A percentile compares a stretch with the other conserved stretches of the same genome.
Conservation (phyloP, 208 protist genomes). For the Crithidia thermophila region DNA sequence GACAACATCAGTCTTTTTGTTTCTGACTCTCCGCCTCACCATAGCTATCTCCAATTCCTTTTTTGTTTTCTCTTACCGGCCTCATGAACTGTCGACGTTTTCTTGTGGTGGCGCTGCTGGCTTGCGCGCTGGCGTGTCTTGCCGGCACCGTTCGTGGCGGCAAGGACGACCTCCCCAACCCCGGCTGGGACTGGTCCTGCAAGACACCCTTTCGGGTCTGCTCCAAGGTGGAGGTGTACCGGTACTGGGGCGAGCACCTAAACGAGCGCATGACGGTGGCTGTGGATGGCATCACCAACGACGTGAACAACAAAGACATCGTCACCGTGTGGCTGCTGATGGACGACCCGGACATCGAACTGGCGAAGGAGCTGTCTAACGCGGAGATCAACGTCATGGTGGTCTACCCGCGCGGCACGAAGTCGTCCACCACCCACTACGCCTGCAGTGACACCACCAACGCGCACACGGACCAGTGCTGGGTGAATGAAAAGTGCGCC, state of each 20-base stretch:
- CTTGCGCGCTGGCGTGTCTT: background rate
- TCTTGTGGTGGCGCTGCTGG: background rate
- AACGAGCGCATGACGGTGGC: constrained; percentile 31
- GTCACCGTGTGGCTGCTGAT: constrained; percentile 57
- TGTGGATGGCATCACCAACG: constrained; percentile 26
- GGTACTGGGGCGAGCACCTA: constrained; percentile 35
- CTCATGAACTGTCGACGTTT: no score
- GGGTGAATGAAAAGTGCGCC: constrained; percentile 41
- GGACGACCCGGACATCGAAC: constrained; percentile 29
- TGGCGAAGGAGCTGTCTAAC: constrained; percentile 28
- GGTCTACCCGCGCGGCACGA: constrained; percentile 50
- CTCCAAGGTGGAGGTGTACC: constrained; percentile 41
- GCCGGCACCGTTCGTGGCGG: background rate
- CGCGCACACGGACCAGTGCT: constrained; percentile 26
- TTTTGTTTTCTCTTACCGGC: no score
- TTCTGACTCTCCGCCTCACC: no score
- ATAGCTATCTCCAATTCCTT: no score
- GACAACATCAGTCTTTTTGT: no score
- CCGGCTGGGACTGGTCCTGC: constrained; percentile 39
- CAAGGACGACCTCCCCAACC: constrained; percentile 31
- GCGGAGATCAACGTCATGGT: constrained; percentile 48
- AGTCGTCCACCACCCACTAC: constrained; percentile 25
- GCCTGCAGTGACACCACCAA: constrained; percentile 19
- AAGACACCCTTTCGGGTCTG: constrained; percentile 30
- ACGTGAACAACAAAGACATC: constrained; percentile 5